phyloP scores from a whole-genome alignment of 192 early-diverging fungal genomes.

The Phlyctochytrium planicorne region DNA sequence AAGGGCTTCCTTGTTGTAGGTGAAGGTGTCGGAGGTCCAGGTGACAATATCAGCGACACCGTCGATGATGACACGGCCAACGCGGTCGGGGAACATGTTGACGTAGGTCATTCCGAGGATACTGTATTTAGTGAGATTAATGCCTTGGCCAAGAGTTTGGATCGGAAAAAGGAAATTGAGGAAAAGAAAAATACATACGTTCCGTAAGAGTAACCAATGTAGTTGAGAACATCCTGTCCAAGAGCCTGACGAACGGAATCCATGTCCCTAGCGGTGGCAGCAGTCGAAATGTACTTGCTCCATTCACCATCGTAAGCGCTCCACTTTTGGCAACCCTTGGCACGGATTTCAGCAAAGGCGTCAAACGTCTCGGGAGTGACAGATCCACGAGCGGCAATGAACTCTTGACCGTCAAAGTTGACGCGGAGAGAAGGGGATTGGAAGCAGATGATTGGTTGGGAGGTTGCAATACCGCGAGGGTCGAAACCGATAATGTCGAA shows the following conservation, averaged over 20 bases:
- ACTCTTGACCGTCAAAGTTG: neutral
- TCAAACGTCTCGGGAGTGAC: neutral
- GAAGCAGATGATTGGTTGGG: conserved; percentile 20
- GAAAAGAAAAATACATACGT: conserved; percentile 8
- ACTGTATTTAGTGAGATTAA: neutral
- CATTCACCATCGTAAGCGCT: conserved; percentile 13
- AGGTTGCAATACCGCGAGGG: conserved; percentile 35
- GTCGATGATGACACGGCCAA: conserved; percentile 44
- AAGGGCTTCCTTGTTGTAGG: neutral
- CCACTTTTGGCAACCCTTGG: conserved; percentile 19
- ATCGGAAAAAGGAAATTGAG: neutral
- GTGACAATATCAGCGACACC: conserved; percentile 36
- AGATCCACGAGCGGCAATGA: neutral
- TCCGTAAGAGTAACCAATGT: conserved; percentile 47
- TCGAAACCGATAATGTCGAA: conserved; percentile 27
- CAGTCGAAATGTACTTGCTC: conserved; percentile 33
- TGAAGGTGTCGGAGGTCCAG: conserved; percentile 17
- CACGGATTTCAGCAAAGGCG: conserved; percentile 2
- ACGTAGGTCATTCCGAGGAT: conserved; percentile 42
- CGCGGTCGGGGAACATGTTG: conserved; percentile 53
- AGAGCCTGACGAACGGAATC: conserved; percentile 39
- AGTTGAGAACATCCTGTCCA: conserved; percentile 34
- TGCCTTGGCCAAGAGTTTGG: too few relatives aligned
- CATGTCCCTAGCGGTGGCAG: conserved; percentile 43
- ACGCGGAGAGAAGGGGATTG: neutral